Evolutionary conservation across 768 basidiomycete species (phyloP), one percentile per base, ranked within the genome.

Genomic region (Boletus sensibilis): DNA sequence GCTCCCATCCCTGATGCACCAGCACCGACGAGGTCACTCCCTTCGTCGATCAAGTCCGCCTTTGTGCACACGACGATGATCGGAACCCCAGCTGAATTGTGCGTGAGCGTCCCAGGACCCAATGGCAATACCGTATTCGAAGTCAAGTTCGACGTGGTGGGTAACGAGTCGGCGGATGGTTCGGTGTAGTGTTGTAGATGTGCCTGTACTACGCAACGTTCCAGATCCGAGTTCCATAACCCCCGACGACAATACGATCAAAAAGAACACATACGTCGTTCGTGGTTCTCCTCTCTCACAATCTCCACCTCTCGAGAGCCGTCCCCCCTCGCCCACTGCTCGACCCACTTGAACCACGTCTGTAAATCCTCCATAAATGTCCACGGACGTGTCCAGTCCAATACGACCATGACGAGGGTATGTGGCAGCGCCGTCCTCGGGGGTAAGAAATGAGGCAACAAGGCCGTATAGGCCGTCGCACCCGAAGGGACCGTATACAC

Each of bases 351-450:
- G 45, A 98, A 74, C 96, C 96, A 98, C 44, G 75, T 81, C 58
- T 90, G 77, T 11, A 99, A 74, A 65, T 98, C 89, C 14, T 88
- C 83, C 2, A 97, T 75, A 70, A 98, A 98, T 1, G 86, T 83
- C 85, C 92, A 95, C 1, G 96, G 96, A 61, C 83, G 83, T 62
- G 94, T 96, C 96, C 97, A 99, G 71, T 99, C 96, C 11, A 99
- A 76, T 0, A 87, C 84, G 63, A 98, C 89, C 65, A 97, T 75
- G 43, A 94, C 84, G 31, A 92, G 76, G 0, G 89, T 88, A 59
- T 92, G 86, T 3, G 82, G 80, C 13, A 92, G 72, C 7, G 83
- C 76, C 29, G 80, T 75, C 54, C 83, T 78, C 1, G 92, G 87
- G 1, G 91, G 90, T 25, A 94, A 72, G 60, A 93, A 91, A 56